Conservation (phyloP, 352 stramenopile species). For the Phytophthora meadii region DNA sequence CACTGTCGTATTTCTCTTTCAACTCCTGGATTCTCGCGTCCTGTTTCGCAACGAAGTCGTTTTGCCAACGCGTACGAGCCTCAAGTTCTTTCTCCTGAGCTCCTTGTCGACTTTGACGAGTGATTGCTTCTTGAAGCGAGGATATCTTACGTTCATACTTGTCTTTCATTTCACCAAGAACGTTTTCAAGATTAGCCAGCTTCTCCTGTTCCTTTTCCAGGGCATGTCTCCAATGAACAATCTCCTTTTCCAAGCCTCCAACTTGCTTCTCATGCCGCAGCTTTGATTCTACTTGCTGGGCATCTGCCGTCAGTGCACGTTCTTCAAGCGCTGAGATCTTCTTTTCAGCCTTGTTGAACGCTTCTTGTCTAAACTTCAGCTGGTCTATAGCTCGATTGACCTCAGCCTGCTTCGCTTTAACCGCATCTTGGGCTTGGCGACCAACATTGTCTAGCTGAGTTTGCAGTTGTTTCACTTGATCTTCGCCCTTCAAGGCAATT, state of each 20-base stretch:
- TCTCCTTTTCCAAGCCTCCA: constrained; percentile 61
- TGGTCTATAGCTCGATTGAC: constrained; percentile 56
- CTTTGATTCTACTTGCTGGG: constrained; percentile 53
- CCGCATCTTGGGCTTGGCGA: constrained; percentile 45
- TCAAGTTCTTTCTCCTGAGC: constrained; percentile 67
- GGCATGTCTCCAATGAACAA: constrained; percentile 47
- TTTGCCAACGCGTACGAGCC: constrained; percentile 68
- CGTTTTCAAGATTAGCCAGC: constrained; percentile 28
- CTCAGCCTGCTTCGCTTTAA: constrained; percentile 67
- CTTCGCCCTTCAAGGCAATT: constrained; percentile 40
- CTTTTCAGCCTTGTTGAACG: constrained; percentile 56
- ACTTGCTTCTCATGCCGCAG: constrained; percentile 45
- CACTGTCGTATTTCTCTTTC: constrained; percentile 75
- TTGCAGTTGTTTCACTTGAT: constrained; percentile 45
- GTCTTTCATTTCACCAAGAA: constrained; percentile 40
- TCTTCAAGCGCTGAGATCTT: constrained; percentile 54
- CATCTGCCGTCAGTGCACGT: constrained; percentile 35
- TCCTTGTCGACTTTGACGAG: constrained; percentile 58
- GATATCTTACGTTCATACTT: constrained; percentile 63
- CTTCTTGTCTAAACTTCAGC: constrained; percentile 67
- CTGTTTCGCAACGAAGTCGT: constrained; percentile 72
- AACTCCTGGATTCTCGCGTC: constrained; percentile 72
- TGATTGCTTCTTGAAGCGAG: constrained; percentile 52
- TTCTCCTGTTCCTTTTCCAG: constrained; percentile 68
- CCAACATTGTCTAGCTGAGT: constrained; percentile 44